A percentile compares a stretch with the other conserved stretches of the same genome.
Conservation (phyloP, 495 filamentous ascomycete species). For the Cercophora scortea region DNA sequence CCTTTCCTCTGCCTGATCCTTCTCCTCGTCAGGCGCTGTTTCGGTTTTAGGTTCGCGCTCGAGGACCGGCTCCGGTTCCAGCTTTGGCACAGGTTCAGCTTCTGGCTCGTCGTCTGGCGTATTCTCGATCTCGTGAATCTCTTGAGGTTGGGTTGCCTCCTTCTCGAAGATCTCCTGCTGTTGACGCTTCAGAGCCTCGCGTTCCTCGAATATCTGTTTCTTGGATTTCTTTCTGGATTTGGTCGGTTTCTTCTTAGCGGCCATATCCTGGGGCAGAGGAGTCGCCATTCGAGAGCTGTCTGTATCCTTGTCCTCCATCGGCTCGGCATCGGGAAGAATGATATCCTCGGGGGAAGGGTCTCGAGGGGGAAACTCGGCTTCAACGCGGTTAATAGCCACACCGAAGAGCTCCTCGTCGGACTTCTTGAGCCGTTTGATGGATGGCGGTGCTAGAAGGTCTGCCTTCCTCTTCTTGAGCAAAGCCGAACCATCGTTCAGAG, state of each 20-base stretch:
- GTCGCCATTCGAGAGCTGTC: constrained; percentile 35
- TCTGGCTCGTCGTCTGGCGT: constrained; percentile 12
- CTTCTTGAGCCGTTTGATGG: constrained; percentile 63
- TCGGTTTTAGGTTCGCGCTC: constrained; percentile 13
- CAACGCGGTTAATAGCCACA: constrained; percentile 46
- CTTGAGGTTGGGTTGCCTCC: constrained; percentile 23
- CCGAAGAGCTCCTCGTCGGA: constrained; percentile 75
- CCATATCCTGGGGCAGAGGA: constrained; percentile 23
- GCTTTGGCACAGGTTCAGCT: constrained; percentile 1
- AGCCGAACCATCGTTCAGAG: constrained; percentile 29
- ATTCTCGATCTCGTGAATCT: constrained; percentile 22
- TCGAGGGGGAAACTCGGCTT: constrained; percentile 35
- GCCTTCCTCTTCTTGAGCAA: constrained; percentile 65
- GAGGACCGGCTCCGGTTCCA: constrained; percentile 2
- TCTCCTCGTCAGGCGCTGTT: constrained; percentile 17
- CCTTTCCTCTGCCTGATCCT: constrained; percentile 2
- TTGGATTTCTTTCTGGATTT: constrained; percentile 63
- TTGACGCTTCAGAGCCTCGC: constrained; percentile 50
- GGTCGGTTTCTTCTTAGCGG: constrained; percentile 35
- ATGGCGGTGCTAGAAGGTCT: constrained; percentile 47
- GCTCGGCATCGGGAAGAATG: constrained; percentile 29
- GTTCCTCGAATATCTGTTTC: constrained; percentile 64
- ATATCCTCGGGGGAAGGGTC: constrained; percentile 29
- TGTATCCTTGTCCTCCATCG: constrained; percentile 25
- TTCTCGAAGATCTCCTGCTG: constrained; percentile 34